Percentiles rank a stretch among this genome's conserved stretches.
phyloP scores from a whole-genome alignment of 208 protist species.

The Leishmania lainsoni region DNA sequence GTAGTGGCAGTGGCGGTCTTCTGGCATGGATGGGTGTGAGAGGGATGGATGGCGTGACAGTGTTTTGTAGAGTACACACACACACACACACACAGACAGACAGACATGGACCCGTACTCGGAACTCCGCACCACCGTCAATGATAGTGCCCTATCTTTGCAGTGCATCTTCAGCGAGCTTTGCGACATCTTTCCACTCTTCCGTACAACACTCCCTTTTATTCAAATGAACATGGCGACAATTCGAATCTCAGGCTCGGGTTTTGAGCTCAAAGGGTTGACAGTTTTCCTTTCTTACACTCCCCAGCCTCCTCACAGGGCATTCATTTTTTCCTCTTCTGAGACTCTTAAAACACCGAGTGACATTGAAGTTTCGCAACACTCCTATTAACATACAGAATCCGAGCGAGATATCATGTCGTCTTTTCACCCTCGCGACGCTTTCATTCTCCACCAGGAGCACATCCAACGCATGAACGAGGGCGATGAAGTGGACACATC shows the following conservation, averaged over 20 bases:
- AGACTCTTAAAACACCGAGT: background rate
- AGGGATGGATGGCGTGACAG: background rate
- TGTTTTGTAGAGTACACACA: background rate
- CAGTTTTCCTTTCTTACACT: background rate
- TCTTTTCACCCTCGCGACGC: constrained; percentile 79
- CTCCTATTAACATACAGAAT: background rate
- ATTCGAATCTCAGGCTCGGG: background rate
- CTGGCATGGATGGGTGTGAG: background rate
- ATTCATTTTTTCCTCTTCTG: background rate
- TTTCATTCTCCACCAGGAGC: constrained; percentile 89
- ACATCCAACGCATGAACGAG: constrained; percentile 87
- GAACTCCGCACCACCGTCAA: background rate
- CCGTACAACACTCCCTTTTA: background rate
- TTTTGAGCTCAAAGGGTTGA: background rate
- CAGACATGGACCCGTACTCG: background rate
- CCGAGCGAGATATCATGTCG: constrained; percentile 33
- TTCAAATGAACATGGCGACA: background rate
- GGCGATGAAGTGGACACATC: constrained; percentile 92
- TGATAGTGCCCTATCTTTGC: background rate
- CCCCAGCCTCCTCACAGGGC: background rate
- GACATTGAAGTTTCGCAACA: background rate
- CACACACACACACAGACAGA: constrained; percentile 1
- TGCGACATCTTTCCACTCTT: background rate
- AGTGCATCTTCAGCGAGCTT: background rate
- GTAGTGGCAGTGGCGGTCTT: background rate